Conservation (phyloP, 2,329 filamentous ascomycete genomes). For the Hypoxylon sp. region DNA sequence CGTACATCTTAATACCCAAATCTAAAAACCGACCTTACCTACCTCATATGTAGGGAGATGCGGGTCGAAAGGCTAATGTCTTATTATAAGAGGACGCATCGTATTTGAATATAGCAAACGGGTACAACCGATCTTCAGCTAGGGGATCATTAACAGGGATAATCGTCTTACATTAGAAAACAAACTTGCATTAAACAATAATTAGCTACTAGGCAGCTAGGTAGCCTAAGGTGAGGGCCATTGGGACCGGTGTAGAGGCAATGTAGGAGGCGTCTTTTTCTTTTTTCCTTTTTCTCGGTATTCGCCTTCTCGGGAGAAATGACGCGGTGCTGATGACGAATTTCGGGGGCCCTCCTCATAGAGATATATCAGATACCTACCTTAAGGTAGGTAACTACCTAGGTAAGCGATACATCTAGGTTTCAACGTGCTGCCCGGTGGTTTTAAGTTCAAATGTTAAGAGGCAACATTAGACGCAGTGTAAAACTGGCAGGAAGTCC, state of each 20-base stretch:
- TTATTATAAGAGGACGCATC: not conserved
- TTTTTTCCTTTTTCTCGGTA: not conserved
- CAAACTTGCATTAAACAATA: not conserved
- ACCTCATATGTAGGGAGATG: not conserved
- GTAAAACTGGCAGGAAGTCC: constrained; percentile 2
- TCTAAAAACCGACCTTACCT: too few species aligned
- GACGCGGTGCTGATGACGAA: not conserved
- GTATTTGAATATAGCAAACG: not conserved
- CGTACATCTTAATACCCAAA: too few species aligned
- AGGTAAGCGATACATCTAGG: not conserved
- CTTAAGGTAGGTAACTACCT: not conserved
- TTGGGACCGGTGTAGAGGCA: not conserved
- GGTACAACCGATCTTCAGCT: not conserved
- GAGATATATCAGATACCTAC: not conserved
- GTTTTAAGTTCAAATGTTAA: not conserved
- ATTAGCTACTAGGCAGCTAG: too few species aligned
- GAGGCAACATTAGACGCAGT: not conserved
- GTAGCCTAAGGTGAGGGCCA: not conserved
- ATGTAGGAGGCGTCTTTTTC: not conserved
- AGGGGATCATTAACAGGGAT: not conserved
- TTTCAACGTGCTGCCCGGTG: not conserved
- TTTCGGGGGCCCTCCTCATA: not conserved
- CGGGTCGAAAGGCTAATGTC: not conserved
- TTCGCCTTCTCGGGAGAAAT: not conserved
- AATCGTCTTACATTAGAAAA: not conserved